Evolutionary conservation across 2,329 filamentous ascomycete genomes (phyloP), one percentile per base, ranked within the genome.

Genomic region (Ophiostoma piceae): DNA sequence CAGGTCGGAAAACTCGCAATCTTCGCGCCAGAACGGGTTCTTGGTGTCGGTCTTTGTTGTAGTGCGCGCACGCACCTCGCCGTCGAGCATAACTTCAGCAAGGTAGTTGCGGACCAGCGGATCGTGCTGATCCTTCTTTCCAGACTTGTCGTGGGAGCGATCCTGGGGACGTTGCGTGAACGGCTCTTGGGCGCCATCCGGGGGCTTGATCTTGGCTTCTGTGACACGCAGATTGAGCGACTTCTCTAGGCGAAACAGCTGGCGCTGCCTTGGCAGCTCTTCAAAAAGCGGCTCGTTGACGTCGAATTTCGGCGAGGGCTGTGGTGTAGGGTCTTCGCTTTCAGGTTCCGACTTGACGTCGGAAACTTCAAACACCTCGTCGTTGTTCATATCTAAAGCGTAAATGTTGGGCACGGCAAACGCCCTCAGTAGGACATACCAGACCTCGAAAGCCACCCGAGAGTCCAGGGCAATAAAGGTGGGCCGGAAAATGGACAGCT

Each of bases 351-450:
- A 76, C 5, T 79, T 76, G 26, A 78, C 76, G 73, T 79, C 82
- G 37, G 73, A 77, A 71, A 80, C 75, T 71, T 84, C 84, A 19
- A 78, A 78, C 2, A 85, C 77, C 22, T 82, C 79, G 3, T 80
- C 79, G 37, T 78, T 65, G 35, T 19, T 35, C 19, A 41, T 78
- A 19, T 86, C 82, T 19, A 87, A 77, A 1, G 89, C 92, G 77
- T 97, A 98, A 14, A 98, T 84, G 75, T 97, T 93, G 0, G 95
- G 94, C 65, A 96, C 89, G 0, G 94, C 92, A 78, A 97, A 97
- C 0, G 94, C 93, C 72, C 94, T 88, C 39, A 99, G 79, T 11
- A 99, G 82, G 7, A 97, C 94, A 75, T 96, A 94, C 95, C 95
- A 99, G 14, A 97, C 95, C 77, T 99, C 95, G 75, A 96, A 97